phyloP scores from a whole-genome alignment of 257 asterid genomes.

The Petunia secreta region DNA sequence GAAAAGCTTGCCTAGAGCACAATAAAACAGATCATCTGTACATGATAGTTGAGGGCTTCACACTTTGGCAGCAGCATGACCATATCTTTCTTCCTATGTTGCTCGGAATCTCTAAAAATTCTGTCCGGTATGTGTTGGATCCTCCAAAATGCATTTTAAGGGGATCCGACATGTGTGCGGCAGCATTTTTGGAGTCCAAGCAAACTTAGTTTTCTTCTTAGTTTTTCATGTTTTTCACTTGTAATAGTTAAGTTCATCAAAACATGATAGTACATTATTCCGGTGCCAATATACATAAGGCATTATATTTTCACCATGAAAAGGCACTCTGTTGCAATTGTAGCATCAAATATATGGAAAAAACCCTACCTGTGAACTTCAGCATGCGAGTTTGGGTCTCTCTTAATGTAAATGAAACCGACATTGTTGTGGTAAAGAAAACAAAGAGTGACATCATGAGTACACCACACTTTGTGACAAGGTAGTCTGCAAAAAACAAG shows the following conservation, averaged over 20 bases:
- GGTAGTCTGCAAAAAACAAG: slow-evolving; percentile 75
- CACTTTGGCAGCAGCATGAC: slow-evolving; percentile 9
- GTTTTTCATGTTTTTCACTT: not conserved
- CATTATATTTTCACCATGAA: slow-evolving; percentile 3
- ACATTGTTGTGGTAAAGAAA: slow-evolving; percentile 99
- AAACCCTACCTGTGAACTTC: slow-evolving; percentile 86
- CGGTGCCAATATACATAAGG: not conserved
- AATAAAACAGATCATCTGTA: slow-evolving; percentile 7
- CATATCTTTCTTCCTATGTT: not conserved
- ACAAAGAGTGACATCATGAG: slow-evolving; percentile 99
- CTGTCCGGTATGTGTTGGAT: no score
- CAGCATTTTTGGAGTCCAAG: no score
- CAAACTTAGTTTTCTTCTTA: not conserved
- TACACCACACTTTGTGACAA: slow-evolving; percentile 96
- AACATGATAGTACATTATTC: not conserved
- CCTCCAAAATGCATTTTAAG: no score
- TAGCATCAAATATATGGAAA: slow-evolving; percentile 18
- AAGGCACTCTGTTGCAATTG: not conserved
- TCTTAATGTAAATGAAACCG: slow-evolving; percentile 96
- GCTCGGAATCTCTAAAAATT: no score
- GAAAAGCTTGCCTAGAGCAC: not conserved
- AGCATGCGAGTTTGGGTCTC: slow-evolving; percentile 99
- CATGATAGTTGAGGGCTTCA: not conserved
- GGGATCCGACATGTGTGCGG: no score
- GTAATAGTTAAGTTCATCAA: not conserved